Evolutionary conservation across 495 filamentous ascomycete species (phyloP), one percentile per base, ranked within the genome.

Genomic region (Lasiosphaeria ovina): DNA sequence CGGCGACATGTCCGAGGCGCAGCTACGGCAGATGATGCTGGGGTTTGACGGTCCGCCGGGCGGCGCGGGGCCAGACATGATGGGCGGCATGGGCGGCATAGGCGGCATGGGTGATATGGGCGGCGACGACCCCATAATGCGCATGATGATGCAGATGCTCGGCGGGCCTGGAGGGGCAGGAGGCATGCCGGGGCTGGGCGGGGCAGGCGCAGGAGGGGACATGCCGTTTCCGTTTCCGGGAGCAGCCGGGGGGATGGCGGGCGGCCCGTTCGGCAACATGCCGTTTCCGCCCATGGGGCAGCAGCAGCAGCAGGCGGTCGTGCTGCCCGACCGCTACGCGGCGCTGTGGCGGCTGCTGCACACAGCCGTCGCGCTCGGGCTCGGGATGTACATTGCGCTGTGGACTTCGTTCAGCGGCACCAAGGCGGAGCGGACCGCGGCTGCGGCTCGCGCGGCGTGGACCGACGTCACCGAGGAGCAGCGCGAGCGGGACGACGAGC

Each of bases 311-410:
- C 63, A 60, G 42, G 65, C 67, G 50, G 60, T 45, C 33, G 65
- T 63, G 35, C 61, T 72, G 59, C 74, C 75, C 64, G 78, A 79
- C 71, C 81, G 74, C 57, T 73, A 72, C 9, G 66, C 74, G 2
- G 81, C 84, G 58, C 58, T 91, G 1, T 96, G 91, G 90, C 86
- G 89, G 55, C 77, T 90, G 12, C 68, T 94, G 14, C 92, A 97
- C 72, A 83, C 85, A 3, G 44, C 91, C 0, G 89, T 93, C 71
- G 85, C 91, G 0, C 69, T 95, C 11, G 72, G 76, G 0, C 76
- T 96, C 4, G 90, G 87, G 0, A 63, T 89, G 10, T 96, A 94
- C 69, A 80, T 95, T 53, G 77, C 82, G 52, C 55, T 89, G 52
- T 75, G 80, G 62, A 78, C 88, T 51, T 73, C 88, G 52, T 86